Conservation (phyloP, 176 grass and related monocot species). For the Cymbopogon citratus region DNA sequence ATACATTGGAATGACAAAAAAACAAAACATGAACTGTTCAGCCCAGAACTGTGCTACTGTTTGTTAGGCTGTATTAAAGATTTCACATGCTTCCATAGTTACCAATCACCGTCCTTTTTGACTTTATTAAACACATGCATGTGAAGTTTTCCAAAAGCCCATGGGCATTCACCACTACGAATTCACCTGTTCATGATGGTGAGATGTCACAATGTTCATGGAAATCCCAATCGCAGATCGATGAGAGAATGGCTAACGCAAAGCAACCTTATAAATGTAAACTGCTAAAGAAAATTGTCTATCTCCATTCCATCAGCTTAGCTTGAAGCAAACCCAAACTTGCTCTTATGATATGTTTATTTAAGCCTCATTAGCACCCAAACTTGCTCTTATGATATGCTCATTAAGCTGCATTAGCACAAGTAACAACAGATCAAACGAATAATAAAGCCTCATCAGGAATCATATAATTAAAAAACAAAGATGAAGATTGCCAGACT, state of each 20-base stretch:
- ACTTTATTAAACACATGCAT: slow-evolving; percentile 14
- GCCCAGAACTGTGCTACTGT: slow-evolving; percentile 3
- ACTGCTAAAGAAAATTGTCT: neutral
- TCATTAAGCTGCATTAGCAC: neutral
- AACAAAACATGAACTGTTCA: slow-evolving; percentile 28
- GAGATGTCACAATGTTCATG: neutral
- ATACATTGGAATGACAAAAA: slow-evolving; percentile 21
- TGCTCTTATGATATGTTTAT: neutral
- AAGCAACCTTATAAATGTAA: neutral
- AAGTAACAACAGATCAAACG: neutral
- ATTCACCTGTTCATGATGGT: slow-evolving; percentile 13
- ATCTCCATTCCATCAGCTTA: neutral
- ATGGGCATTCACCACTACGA: slow-evolving; percentile 1
- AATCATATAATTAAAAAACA: neutral
- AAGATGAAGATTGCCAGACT: neutral
- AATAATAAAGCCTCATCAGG: neutral
- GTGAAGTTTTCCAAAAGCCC: slow-evolving; percentile 9
- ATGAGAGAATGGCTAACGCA: slow-evolving; percentile 14
- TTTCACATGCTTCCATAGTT: slow-evolving; percentile 19
- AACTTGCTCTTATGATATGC: neutral
- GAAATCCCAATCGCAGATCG: neutral
- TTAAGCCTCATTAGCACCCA: neutral
- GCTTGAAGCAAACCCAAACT: neutral
- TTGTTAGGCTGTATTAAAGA: slow-evolving; percentile 18
- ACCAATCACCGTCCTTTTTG: slow-evolving; percentile 4